Conservation (phyloP, 768 basidiomycete genomes). For the Tephrocybe rancida region DNA sequence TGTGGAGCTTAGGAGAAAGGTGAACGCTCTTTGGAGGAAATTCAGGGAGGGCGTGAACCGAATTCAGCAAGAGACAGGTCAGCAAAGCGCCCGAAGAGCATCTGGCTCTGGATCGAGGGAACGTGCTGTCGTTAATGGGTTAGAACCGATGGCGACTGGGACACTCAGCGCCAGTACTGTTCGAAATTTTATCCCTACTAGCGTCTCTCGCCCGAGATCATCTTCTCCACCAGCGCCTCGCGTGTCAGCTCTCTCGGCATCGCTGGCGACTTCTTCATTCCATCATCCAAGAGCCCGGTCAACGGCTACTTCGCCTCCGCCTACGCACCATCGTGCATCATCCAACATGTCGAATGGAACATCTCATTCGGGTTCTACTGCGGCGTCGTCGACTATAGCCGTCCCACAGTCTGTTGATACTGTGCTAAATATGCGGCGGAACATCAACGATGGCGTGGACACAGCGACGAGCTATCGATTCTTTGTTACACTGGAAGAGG, state of each 20-base stretch:
- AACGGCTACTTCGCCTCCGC: constrained; percentile 18
- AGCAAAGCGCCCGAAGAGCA: constrained; percentile 13
- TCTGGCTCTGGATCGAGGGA: constrained; percentile 20
- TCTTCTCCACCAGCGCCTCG: constrained; percentile 39
- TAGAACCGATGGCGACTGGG: constrained; percentile 16
- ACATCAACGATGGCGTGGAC: constrained; percentile 41
- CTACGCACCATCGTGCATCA: constrained; percentile 12
- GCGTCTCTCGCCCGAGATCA: constrained; percentile 38
- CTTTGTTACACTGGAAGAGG: constrained; percentile 45
- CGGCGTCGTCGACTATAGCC: constrained; percentile 34
- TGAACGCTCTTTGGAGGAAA: constrained; percentile 63
- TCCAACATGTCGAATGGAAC: constrained; percentile 20
- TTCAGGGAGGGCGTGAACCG: constrained; percentile 52
- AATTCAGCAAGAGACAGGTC: constrained; percentile 39
- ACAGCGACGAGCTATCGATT: constrained; percentile 48
- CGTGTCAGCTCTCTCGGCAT: constrained; percentile 71
- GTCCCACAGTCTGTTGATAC: constrained; percentile 30
- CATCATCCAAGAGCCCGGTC: constrained; percentile 47
- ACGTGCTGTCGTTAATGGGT: constrained; percentile 20
- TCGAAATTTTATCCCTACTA: constrained; percentile 59
- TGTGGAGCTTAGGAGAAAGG: constrained; percentile 52
- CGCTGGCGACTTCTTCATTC: constrained; percentile 61
- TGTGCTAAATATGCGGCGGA: constrained; percentile 43
- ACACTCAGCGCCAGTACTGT: constrained; percentile 43
- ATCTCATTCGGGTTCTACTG: constrained; percentile 24